Conservation (phyloP, 164 flowering plant genomes). For the Vitis rupestris region DNA sequence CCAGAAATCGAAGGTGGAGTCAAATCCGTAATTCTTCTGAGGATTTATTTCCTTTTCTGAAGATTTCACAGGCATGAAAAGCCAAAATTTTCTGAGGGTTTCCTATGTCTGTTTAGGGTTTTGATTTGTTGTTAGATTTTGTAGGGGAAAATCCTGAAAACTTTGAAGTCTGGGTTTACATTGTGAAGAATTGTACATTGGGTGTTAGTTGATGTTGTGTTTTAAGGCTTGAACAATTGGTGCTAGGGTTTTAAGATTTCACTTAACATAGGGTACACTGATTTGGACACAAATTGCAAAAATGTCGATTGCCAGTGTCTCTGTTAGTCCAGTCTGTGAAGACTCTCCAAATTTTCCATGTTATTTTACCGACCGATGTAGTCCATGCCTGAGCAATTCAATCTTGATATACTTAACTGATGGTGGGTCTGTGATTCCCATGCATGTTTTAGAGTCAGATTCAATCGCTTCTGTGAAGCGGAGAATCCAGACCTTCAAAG, state of each 20-base stretch:
- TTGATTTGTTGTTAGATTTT: background rate
- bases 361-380: conserved; percentile 9
- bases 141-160: background rate
- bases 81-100: background rate
- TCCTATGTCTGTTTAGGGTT: background rate
- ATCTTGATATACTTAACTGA: conserved; percentile 42
- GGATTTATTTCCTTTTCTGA: background rate
- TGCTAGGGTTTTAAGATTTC: background rate
- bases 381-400: conserved; percentile 24
- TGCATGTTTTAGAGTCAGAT: conserved; percentile 51
- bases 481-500: conserved; percentile 39
- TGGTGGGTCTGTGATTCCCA: conserved; percentile 44
- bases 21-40: background rate
- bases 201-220: background rate
- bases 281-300: background rate
- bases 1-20: background rate
- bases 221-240: background rate
- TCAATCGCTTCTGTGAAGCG: conserved; percentile 60
- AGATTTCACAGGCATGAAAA: background rate
- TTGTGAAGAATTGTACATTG: too few relatives aligned
- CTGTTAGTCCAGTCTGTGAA: conserved; percentile 35
- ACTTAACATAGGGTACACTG: background rate
- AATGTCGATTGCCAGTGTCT: conserved; percentile 39
- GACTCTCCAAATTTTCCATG: conserved; percentile 30
- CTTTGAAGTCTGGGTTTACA: too few relatives aligned